phyloP scores from a whole-genome alignment of 2,329 filamentous ascomycete species.

The Ampelomyces quisqualis region DNA sequence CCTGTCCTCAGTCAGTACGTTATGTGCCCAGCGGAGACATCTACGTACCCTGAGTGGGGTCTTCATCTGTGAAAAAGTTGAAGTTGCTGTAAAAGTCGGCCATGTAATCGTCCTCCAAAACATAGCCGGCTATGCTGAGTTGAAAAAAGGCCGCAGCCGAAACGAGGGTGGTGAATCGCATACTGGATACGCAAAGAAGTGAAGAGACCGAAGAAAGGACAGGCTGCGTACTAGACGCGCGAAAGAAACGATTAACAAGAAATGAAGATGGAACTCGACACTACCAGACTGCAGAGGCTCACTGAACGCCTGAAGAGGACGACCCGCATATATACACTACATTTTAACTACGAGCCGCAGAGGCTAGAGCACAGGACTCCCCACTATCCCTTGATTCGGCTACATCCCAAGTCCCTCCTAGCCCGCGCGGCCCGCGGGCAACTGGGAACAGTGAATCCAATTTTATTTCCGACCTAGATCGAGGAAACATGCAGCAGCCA shows the following conservation, averaged over 20 bases:
- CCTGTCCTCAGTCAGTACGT: slow-evolving; percentile 29
- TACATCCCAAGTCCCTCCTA: no score
- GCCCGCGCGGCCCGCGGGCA: no score
- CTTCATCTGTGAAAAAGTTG: slow-evolving; percentile 46
- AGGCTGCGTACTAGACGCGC: slow-evolving; percentile 40
- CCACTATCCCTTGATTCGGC: not conserved
- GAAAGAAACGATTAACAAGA: slow-evolving; percentile 22
- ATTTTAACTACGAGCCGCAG: slow-evolving; percentile 11
- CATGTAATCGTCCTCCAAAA: slow-evolving; percentile 45
- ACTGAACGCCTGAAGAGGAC: slow-evolving; percentile 11
- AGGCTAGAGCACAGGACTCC: not conserved
- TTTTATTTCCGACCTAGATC: slow-evolving; percentile 23
- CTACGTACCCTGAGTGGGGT: slow-evolving; percentile 48
- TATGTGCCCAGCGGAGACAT: not conserved
- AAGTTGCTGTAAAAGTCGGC: slow-evolving; percentile 50
- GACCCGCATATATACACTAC: slow-evolving; percentile 27
- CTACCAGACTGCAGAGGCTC: slow-evolving; percentile 15
- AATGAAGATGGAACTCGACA: slow-evolving; percentile 18
- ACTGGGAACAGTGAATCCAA: slow-evolving; percentile 10
- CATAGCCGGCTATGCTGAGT: slow-evolving; percentile 45
- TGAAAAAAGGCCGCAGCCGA: slow-evolving; percentile 37
- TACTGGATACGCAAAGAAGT: slow-evolving; percentile 30
- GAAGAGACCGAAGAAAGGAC: slow-evolving; percentile 29
- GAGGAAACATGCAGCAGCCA: slow-evolving; percentile 21
- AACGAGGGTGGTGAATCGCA: slow-evolving; percentile 41